These are phyloP conservation scores for Calendula officinalis DNA, from an alignment of 129 eudicot genomes.

Conservation along the genomic window DNA sequence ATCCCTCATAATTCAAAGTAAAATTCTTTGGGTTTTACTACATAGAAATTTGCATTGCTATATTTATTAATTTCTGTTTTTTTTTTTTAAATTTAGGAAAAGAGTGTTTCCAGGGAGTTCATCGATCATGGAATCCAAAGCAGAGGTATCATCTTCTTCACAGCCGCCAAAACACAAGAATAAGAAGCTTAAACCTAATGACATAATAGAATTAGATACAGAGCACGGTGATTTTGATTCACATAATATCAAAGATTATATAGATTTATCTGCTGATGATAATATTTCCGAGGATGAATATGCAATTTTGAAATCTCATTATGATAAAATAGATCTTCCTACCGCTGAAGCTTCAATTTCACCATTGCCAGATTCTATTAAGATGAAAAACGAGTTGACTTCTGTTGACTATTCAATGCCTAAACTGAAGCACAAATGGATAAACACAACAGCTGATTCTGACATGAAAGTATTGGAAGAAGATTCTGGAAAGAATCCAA, in stretches of 20 bases:
- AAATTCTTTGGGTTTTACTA: not conserved
- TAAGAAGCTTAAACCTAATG: not conserved
- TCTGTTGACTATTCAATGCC: not conserved
- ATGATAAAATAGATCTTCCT: constrained; percentile 64
- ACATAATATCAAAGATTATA: constrained; percentile 38
- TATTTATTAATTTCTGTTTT: not conserved
- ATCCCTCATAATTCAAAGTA: constrained; percentile 51
- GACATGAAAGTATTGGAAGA: not conserved
- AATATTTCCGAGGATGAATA: constrained; percentile 43
- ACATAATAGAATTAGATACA: constrained; percentile 25
- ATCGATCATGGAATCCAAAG: not conserved
- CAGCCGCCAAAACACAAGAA: not conserved
- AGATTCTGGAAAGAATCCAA: constrained; percentile 17
- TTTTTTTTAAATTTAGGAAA: not conserved
- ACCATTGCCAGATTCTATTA: constrained; percentile 39
- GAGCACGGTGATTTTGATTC: constrained; percentile 33
- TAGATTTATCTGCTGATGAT: constrained; percentile 39
- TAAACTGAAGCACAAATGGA: not conserved
- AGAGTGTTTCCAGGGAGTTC: not conserved
- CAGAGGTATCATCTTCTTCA: not conserved
- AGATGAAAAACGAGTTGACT: not conserved
- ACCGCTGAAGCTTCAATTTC: constrained; percentile 61
- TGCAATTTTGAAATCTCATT: constrained; percentile 60
- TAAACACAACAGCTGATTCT: constrained; percentile 18
- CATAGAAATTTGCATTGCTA: not conserved